phyloP scores from a whole-genome alignment of 78 protist genomes.

The Dictyostelium intermedium region DNA sequence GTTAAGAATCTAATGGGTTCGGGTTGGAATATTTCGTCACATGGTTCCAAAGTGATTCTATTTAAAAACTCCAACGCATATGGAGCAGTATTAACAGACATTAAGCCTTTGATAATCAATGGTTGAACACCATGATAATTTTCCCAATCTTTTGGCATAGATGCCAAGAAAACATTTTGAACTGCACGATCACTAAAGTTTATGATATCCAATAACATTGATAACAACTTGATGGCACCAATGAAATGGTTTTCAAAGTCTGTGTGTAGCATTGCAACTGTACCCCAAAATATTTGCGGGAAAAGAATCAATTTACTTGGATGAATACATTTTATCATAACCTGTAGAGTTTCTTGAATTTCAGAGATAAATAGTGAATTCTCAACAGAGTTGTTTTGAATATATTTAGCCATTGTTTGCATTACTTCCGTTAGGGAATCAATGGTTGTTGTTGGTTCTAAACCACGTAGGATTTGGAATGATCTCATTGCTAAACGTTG shows the following conservation, averaged over 20 bases:
- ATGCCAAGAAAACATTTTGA: constrained; percentile 72
- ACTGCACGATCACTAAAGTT: constrained; percentile 66
- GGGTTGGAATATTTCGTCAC: constrained; percentile 78
- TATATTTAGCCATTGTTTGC: constrained; percentile 47
- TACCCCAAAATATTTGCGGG: constrained; percentile 75
- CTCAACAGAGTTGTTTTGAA: not conserved
- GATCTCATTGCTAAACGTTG: constrained; percentile 39
- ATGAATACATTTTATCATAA: constrained; percentile 57
- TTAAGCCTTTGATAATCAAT: constrained; percentile 50
- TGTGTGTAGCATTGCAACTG: constrained; percentile 39
- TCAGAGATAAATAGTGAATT: constrained; percentile 32
- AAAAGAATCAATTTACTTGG: constrained; percentile 58
- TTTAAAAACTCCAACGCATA: constrained; percentile 35
- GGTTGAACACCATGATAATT: constrained; percentile 70
- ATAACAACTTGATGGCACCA: constrained; percentile 55
- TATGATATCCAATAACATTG: constrained; percentile 22
- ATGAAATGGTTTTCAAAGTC: constrained; percentile 53
- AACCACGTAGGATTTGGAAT: constrained; percentile 52
- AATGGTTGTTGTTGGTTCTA: constrained; percentile 68
- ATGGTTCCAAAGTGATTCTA: constrained; percentile 47
- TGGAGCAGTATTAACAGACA: constrained; percentile 17
- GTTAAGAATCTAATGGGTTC: constrained; percentile 62
- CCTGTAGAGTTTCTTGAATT: constrained; percentile 49
- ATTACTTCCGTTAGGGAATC: constrained; percentile 55
- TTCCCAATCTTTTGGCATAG: constrained; percentile 76